Base-by-base conservation (phyloP, 73 alveolate genomes). In the Paramecium tetraurelia region DNA sequence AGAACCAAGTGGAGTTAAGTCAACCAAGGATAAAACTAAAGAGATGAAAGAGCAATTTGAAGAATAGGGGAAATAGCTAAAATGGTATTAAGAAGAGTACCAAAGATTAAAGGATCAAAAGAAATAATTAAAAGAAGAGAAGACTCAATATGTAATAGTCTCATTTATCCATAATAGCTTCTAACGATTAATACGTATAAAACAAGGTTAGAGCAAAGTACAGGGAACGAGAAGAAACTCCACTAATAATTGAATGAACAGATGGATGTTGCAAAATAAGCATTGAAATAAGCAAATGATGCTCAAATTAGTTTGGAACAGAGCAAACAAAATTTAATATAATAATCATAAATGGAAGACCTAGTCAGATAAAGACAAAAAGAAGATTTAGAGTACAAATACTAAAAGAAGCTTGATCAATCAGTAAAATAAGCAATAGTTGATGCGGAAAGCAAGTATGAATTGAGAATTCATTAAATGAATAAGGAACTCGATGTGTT, bases 191-290 rank as follows among this genome's bases (percentile, higher is more conserved):
- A 41, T 44, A 38, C 46, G 7, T 43, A 14, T 22, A 31, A 80
- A 48, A 41, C 90, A 40, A 40, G 24, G 29, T 80, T 80, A 48
- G 90, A 80, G 70, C 21, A 46, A 20, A 38, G 76, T 24, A 14
- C 14, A 27, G 57, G 35, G 2, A 80, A 80, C 46, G 76, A 80
- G 11, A 44, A 41, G 90, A 40, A 14, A 80, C 33, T 48, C 2
- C 50, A 80, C 21, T 31, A 21, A 20, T 80, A 80, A 46, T 80
- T 80, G 24, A 41, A 40, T 22, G 90, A 80, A 80, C 22, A 80
- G 58, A 80, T 80, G 70, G 76, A 80, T 80, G 58, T 80, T 80
- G 22, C 90, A 20, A 80, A 72, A 80, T 44, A 80, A 48, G 90
- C 90, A 80, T 44, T 80, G 46, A 41, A 48, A 22, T 80, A 80